phyloP scores from a whole-genome alignment of 148 eudicot species.

The Rhododendron simsii region DNA sequence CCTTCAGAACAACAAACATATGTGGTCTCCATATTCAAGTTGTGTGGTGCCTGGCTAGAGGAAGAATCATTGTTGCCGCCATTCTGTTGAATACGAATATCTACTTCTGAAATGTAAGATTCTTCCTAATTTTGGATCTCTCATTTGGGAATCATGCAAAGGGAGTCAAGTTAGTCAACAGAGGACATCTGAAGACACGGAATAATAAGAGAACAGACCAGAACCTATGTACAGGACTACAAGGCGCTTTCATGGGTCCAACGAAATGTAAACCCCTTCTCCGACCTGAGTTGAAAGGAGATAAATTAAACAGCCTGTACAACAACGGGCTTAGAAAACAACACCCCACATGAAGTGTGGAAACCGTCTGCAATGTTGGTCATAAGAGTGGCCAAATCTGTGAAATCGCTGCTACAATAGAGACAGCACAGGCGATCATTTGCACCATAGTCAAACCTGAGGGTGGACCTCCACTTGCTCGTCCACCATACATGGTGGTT shows the following conservation, averaged over 20 bases:
- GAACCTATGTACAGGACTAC: slow-evolving; percentile 4
- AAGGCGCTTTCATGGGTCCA: background rate
- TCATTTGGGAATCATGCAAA: background rate
- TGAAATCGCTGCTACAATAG: slow-evolving; percentile 14
- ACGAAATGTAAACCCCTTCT: background rate
- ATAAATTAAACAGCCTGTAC: background rate
- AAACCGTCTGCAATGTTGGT: slow-evolving; percentile 15
- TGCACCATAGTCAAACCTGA: slow-evolving; percentile 31
- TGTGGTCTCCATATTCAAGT: background rate
- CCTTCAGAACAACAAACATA: background rate
- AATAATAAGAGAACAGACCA: background rate
- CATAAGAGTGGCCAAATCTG: slow-evolving; percentile 13
- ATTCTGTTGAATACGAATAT: background rate
- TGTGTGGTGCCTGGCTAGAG: background rate
- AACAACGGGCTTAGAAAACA: background rate
- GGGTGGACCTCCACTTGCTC: slow-evolving; percentile 23
- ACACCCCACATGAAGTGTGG: slow-evolving; percentile 20
- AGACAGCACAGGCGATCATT: slow-evolving; percentile 16
- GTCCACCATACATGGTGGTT: slow-evolving; percentile 68
- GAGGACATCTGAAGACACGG: background rate
- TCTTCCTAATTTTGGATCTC: background rate
- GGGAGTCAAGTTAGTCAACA: background rate
- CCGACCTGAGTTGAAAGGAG: background rate
- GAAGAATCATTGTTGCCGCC: background rate
- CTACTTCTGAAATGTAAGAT: background rate